Evolutionary conservation across 2,329 filamentous ascomycete species (phyloP), one percentile per base, ranked within the genome.

Genomic region (Aspergillus brasiliensis): DNA sequence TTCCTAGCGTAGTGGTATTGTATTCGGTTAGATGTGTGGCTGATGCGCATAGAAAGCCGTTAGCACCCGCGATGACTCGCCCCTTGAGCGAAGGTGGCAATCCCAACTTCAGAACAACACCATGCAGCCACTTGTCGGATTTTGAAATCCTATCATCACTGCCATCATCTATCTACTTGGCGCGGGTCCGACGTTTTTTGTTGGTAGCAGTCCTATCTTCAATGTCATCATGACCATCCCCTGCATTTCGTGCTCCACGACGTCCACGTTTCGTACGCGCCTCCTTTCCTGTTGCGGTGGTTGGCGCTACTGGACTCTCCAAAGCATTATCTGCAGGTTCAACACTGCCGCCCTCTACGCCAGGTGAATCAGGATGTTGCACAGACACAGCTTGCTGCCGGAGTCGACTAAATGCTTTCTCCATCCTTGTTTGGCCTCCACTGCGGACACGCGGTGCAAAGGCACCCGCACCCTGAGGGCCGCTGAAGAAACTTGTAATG

Each of bases 401-500:
- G 57, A 96, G 79, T 72, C 82, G 86, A 59, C 84, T 84, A 57
- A 95, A 86, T 0, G 91, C 91, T 57, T 86, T 88, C 47, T 86
- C 87, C 89, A 96, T 84, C 75, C 91, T 89, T 70, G 89, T 93
- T 38, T 85, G 86, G 60, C 85, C 84, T 11, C 78, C 83, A 25
- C 80, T 76, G 58, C 81, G 85, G 63, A 88, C 87, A 58, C 90
- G 83, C 0, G 91, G 91, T 23, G 84, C 90, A 78, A 91, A 93
- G 0, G 84, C 85, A 62, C 88, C 84, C 38, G 80, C 84, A 11
- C 71, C 78, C 55, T 61, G 71, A n/a, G 73, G 65, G 2, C 94
- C 94, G 11, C 87, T 86, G 73, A 98, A 97, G 75, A 88, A 99
- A 23, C 88, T 83, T n/a, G 95, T 99, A 65, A 99, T 97, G 68